Percentiles rank a stretch among this genome's conserved stretches.
Conservation (phyloP, 2,329 filamentous ascomycete species). For the Bipolaris sorokiniana region DNA sequence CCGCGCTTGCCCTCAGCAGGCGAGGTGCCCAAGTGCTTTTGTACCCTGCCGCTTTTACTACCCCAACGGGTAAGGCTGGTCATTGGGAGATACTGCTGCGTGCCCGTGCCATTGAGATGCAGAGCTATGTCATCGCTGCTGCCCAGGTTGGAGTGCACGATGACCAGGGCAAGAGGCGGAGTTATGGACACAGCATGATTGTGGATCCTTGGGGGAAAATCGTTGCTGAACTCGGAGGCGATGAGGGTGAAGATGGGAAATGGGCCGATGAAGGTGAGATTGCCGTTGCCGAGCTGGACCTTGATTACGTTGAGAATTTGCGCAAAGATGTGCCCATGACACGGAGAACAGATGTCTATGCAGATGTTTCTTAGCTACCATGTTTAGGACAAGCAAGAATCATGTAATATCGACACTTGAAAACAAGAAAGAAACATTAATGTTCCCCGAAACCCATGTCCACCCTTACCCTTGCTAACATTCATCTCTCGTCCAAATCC, state of each 20-base stretch:
- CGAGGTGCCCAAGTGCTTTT: constrained; percentile 76
- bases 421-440: neutral
- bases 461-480: too few species aligned
- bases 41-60: constrained; percentile 89
- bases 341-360: constrained; percentile 58
- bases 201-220: constrained; percentile 87
- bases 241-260: constrained; percentile 47
- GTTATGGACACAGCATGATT: constrained; percentile 86
- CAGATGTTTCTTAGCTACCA: constrained; percentile 25
- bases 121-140: constrained; percentile 84
- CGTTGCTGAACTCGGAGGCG: constrained; percentile 66
- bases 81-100: constrained; percentile 85
- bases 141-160: constrained; percentile 79
- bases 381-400: too few species aligned
- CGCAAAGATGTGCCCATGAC: constrained; percentile 63
- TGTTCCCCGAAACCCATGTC: too few species aligned
- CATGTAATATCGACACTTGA: too few species aligned
- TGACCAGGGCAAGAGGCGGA: constrained; percentile 67
- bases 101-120: constrained; percentile 84
- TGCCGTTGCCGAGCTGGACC: constrained; percentile 60
- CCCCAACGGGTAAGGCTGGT: constrained; percentile 75
- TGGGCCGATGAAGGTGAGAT: constrained; percentile 49
- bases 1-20: constrained; percentile 69
- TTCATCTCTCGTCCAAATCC: constrained; percentile 18
- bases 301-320: constrained; percentile 58